Conservation (phyloP, 1,139 yeast species). For the Geotrichum bryndzae region DNA sequence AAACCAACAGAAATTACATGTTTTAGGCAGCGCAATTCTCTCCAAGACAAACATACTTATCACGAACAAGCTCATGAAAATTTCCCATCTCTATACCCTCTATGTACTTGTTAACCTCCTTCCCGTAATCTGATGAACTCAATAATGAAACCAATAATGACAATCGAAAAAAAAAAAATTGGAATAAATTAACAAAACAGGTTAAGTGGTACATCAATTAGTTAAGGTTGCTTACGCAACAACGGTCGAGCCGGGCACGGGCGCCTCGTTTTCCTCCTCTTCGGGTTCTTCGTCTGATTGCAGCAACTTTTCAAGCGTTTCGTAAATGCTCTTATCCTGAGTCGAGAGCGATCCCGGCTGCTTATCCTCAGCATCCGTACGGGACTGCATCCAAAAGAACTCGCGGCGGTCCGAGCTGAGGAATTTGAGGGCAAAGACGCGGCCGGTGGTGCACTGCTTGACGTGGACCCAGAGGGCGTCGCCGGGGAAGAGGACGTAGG, state of each 20-base stretch:
- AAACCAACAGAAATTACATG: background rate
- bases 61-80: background rate
- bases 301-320: constrained; percentile 4
- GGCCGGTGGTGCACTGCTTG: constrained; percentile 68
- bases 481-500: constrained; percentile 81
- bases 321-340: constrained; percentile 43
- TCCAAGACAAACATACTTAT: background rate
- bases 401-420: constrained; percentile 77
- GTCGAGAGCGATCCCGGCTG: constrained; percentile 46
- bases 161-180: background rate
- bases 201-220: background rate
- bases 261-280: constrained; percentile 14
- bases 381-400: constrained; percentile 88
- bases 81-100: too few species aligned
- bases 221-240: background rate
- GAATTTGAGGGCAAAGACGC: constrained; percentile 80
- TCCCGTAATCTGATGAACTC: too few species aligned
- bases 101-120: too few species aligned
- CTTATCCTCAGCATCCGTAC: constrained; percentile 57
- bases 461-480: constrained; percentile 82
- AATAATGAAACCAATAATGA: background rate
- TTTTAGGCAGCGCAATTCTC: too few species aligned
- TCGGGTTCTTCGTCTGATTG: constrained; percentile 5
- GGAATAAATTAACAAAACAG: background rate
- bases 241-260: constrained; percentile 5